phyloP scores from a whole-genome alignment of 108 stramenopile genomes.

The Skeletonema tropicum region DNA sequence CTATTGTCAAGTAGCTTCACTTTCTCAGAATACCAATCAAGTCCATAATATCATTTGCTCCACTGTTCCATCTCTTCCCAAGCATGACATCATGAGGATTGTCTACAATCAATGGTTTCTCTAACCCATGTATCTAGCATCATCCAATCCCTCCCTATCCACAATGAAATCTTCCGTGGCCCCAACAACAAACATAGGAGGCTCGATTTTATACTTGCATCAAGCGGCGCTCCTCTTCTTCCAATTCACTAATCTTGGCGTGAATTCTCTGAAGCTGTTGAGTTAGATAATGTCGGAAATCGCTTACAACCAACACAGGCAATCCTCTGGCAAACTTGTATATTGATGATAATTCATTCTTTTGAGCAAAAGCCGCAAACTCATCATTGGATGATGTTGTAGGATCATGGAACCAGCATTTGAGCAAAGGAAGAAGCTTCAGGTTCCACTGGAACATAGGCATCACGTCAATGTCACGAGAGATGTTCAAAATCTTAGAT shows the following conservation, averaged over 20 bases:
- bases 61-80: conserved; percentile 45
- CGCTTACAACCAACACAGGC: neutral
- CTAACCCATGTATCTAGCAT: conserved; percentile 49
- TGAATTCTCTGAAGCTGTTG: neutral
- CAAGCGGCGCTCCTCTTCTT: neutral
- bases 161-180: conserved; percentile 59
- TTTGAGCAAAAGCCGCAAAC: neutral
- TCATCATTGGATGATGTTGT: neutral
- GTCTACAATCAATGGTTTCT: conserved; percentile 27
- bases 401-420: neutral
- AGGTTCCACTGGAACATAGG: neutral
- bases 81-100: conserved; percentile 70
- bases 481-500: neutral
- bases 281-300: neutral
- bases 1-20: too few species aligned
- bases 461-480: neutral
- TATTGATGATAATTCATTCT: neutral
- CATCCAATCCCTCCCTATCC: conserved; percentile 52
- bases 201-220: neutral
- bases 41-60: conserved; percentile 47
- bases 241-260: neutral
- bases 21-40: conserved; percentile 1
- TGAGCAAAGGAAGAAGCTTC: neutral
- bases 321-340: neutral
- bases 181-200: conserved; percentile 51